phyloP scores from a whole-genome alignment of 176 grass and related monocot genomes.

The Aechmea fasciata region DNA sequence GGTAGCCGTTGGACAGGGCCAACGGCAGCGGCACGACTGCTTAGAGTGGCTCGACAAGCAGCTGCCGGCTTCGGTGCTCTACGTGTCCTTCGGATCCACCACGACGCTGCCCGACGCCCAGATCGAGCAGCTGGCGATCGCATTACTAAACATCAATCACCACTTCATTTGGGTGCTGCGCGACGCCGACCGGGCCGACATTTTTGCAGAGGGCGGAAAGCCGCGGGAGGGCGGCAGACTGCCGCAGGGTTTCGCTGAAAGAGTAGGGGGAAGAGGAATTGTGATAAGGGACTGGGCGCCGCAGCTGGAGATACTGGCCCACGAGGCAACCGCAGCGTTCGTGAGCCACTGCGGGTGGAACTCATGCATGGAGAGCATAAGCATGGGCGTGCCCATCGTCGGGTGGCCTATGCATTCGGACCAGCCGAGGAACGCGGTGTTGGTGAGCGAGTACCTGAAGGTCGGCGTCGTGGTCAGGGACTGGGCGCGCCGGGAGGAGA shows the following conservation, averaged over 20 bases:
- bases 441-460: constrained; percentile 15
- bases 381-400: constrained; percentile 14
- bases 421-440: constrained; percentile 26
- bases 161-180: constrained; percentile 1
- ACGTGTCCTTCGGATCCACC: constrained; percentile 5
- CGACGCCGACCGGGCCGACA: background rate
- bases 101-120: background rate
- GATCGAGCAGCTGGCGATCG: background rate
- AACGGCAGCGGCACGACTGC: constrained; percentile 1
- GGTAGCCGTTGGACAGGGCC: background rate
- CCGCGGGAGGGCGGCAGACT: background rate
- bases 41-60: constrained; percentile 6
- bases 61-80: constrained; percentile 3
- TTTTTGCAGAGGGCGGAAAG: background rate
- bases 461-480: constrained; percentile 9
- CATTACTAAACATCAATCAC: background rate
- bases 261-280: background rate
- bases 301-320: constrained; percentile 6
- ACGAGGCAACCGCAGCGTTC: background rate
- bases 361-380: constrained; percentile 2
- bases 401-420: constrained; percentile 33
- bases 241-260: background rate
- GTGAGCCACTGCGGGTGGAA: constrained; percentile 7
- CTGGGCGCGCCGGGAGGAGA: constrained; percentile 13
- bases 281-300: background rate